Percentiles rank a stretch among this genome's conserved stretches.
These are phyloP conservation scores for Neurospora tetrasperma DNA, from an alignment of 495 filamentous ascomycete genomes.

Conservation along the genomic window DNA sequence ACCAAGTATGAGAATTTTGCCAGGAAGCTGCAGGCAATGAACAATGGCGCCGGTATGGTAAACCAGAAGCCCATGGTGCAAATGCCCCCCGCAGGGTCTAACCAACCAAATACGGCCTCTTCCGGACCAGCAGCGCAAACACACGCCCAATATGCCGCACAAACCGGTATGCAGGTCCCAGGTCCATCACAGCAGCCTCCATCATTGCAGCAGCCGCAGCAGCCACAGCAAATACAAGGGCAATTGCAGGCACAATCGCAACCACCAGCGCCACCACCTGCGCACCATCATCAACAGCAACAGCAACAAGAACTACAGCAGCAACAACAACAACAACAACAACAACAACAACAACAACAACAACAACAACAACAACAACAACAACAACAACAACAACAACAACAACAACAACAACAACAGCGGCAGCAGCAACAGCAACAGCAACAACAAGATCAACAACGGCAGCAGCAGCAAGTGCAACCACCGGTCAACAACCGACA, in stretches of 20 bases:
- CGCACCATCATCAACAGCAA: slow-evolving; percentile 6
- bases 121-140: slow-evolving; percentile 1
- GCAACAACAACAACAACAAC: not conserved
- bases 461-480: not conserved
- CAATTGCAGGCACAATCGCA: slow-evolving; percentile 4
- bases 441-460: not conserved
- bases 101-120: not conserved
- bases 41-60: not conserved
- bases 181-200: slow-evolving; percentile 10
- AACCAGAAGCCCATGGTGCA: slow-evolving; percentile 6
- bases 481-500: slow-evolving; percentile 1
- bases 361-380: not conserved
- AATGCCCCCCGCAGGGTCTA: not conserved
- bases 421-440: not conserved
- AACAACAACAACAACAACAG: not conserved
- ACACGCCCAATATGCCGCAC: slow-evolving; percentile 3
- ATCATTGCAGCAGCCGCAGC: slow-evolving; percentile 19
- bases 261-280: not conserved
- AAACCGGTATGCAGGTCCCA: slow-evolving; percentile 11
- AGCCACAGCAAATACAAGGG: slow-evolving; percentile 10
- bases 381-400: not conserved
- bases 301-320: slow-evolving; percentile 5
- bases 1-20: not conserved
- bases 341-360: slow-evolving; percentile 1
- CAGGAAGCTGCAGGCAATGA: not conserved